phyloP scores from a whole-genome alignment of 306 rosid species.

The Delonix regia region DNA sequence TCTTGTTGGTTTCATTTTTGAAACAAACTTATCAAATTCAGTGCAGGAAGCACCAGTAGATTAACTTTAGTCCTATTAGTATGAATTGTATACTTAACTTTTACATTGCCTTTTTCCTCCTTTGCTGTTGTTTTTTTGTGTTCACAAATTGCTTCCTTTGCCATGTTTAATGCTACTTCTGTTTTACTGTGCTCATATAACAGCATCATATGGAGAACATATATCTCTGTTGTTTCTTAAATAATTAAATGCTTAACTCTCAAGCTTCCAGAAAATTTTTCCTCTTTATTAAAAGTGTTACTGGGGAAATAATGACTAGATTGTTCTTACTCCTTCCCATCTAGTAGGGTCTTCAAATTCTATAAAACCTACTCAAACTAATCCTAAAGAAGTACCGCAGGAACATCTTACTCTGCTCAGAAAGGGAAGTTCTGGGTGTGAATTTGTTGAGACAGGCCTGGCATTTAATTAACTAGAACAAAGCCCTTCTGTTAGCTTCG shows the following conservation, averaged over 20 bases:
- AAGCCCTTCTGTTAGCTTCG: neutral
- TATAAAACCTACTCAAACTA: slow-evolving; percentile 1
- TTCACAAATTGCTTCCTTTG: neutral
- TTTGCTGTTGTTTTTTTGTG: neutral
- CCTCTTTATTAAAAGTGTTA: neutral
- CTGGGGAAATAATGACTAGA: neutral
- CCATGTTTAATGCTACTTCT: neutral
- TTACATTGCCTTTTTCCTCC: neutral
- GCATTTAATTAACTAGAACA: neutral
- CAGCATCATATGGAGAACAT: neutral
- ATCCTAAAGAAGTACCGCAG: slow-evolving; percentile 9
- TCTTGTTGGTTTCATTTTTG: neutral
- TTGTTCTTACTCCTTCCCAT: neutral
- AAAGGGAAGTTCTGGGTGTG: slow-evolving; percentile 3
- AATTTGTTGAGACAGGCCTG: neutral
- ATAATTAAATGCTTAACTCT: neutral
- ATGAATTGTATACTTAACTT: neutral
- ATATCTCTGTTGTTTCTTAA: neutral
- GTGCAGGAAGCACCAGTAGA: neutral
- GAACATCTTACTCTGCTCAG: slow-evolving; percentile 13
- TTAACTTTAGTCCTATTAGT: neutral
- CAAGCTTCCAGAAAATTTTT: neutral
- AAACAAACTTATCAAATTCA: neutral
- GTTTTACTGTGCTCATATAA: neutral
- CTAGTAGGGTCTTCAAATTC: slow-evolving; percentile 6